Evolutionary conservation across 2,329 filamentous ascomycete species (phyloP).

Genomic region (Pseudogymnoascus sp.): DNA sequence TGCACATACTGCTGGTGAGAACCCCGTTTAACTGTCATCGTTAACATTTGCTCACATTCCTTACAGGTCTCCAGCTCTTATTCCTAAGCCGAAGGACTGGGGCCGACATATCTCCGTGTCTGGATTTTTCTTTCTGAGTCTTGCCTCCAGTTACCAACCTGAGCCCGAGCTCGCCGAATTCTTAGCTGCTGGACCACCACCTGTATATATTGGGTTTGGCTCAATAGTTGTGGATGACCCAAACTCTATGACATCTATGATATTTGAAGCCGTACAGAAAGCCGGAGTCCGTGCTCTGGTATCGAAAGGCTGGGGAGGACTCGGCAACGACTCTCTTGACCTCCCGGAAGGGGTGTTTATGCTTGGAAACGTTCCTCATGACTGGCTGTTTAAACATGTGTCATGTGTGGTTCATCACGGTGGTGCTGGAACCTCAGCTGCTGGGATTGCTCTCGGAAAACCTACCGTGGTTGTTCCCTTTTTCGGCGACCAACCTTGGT

Average conservation of each 20-base stretch:
- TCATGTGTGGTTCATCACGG: conserved; percentile 66
- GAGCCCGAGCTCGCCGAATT: conserved; percentile 50
- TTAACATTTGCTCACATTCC: background rate
- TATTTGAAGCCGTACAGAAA: conserved; percentile 60
- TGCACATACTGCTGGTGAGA: conserved; percentile 62
- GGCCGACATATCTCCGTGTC: conserved; percentile 64
- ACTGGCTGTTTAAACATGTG: conserved; percentile 68
- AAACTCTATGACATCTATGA: conserved; percentile 60
- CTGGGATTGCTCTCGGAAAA: conserved; percentile 62
- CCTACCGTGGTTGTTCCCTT: conserved; percentile 75
- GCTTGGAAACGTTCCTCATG: conserved; percentile 68
- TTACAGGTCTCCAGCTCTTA: conserved; percentile 47
- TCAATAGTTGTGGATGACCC: conserved; percentile 71
- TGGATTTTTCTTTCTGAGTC: conserved; percentile 72
- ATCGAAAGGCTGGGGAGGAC: conserved; percentile 68
- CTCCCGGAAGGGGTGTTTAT: conserved; percentile 61
- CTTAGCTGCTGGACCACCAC: conserved; percentile 48
- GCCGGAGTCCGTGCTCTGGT: conserved; percentile 66
- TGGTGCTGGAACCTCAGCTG: conserved; percentile 71
- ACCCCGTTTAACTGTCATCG: background rate
- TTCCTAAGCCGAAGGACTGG: conserved; percentile 64
- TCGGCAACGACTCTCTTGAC: conserved; percentile 47
- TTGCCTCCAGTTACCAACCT: conserved; percentile 55
- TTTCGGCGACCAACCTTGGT: conserved; percentile 76
- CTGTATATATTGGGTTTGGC: conserved; percentile 71